Evolutionary conservation across 202 grass and related monocot species (phyloP).

Genomic region (Hordeum pubiflorum): DNA sequence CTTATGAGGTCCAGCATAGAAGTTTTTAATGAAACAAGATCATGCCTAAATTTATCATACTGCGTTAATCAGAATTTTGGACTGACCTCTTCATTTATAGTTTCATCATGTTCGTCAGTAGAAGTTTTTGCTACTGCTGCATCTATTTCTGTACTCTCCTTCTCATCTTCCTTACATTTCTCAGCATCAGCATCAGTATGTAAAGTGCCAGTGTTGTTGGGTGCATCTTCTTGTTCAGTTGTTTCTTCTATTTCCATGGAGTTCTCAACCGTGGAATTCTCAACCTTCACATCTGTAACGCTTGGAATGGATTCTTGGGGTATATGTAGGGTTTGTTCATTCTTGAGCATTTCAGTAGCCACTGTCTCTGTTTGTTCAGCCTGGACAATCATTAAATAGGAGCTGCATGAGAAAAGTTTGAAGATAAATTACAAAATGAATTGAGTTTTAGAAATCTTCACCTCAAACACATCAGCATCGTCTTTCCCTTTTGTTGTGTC

Average conservation of each 20-base stretch:
- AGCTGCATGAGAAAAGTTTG: constrained; percentile 16
- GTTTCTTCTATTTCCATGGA: constrained; percentile 13
- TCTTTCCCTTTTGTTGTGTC: background rate
- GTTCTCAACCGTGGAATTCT: background rate
- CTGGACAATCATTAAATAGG: constrained; percentile 26
- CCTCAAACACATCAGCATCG: constrained; percentile 9
- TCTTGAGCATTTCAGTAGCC: constrained; percentile 22
- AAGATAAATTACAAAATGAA: constrained; percentile 12
- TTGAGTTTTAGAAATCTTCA: constrained; percentile 22
- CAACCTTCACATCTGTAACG: background rate
- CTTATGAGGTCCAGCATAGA: constrained; percentile 12
- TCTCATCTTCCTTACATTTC: constrained; percentile 26
- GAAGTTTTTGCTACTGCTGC: background rate
- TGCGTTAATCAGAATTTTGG: background rate
- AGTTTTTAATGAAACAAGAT: constrained; percentile 1
- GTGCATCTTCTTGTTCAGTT: constrained; percentile 11
- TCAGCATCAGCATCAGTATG: constrained; percentile 18
- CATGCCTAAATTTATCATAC: constrained; percentile 14
- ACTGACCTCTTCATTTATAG: constrained; percentile 41
- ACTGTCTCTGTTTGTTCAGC: constrained; percentile 30
- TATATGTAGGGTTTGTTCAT: constrained; percentile 24
- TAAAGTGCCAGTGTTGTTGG: background rate
- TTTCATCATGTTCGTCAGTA: constrained; percentile 6
- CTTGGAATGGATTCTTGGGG: constrained; percentile 19
- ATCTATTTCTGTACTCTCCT: constrained; percentile 11